A percentile compares a stretch with the other conserved stretches of the same genome.
phyloP scores from a whole-genome alignment of 2,329 filamentous ascomycete species.

The Didymella arachidicola region DNA sequence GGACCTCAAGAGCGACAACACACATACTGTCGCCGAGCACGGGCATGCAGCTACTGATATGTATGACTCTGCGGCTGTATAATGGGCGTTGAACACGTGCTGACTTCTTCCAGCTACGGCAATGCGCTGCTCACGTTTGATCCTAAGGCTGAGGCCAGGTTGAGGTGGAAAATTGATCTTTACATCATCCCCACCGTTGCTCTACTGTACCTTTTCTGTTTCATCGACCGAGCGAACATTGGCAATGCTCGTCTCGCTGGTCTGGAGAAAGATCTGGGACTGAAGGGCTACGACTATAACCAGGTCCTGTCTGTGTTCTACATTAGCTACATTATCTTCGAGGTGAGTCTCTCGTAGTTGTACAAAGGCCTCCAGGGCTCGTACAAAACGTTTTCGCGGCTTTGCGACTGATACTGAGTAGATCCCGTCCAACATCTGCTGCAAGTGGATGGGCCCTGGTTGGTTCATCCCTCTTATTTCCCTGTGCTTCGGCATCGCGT shows the following conservation, averaged over 20 bases:
- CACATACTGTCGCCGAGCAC: slow-evolving; percentile 37
- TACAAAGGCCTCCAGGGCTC: slow-evolving; percentile 55
- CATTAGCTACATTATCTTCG: slow-evolving; percentile 69
- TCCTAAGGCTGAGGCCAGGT: slow-evolving; percentile 62
- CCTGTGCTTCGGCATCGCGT: slow-evolving; percentile 69
- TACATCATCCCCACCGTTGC: slow-evolving; percentile 71
- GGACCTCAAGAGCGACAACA: slow-evolving; percentile 36
- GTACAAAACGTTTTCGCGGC: not conserved
- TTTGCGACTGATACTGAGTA: slow-evolving; percentile 58
- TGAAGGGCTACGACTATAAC: slow-evolving; percentile 74
- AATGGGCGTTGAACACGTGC: not conserved
- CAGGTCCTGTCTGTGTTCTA: slow-evolving; percentile 72
- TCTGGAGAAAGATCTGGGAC: slow-evolving; percentile 66
- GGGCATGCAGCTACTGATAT: slow-evolving; percentile 45
- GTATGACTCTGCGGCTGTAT: slow-evolving; percentile 24
- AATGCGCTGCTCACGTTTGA: slow-evolving; percentile 57
- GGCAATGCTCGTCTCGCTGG: slow-evolving; percentile 75
- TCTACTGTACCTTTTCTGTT: slow-evolving; percentile 74
- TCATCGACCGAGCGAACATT: slow-evolving; percentile 78
- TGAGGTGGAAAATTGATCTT: slow-evolving; percentile 71
- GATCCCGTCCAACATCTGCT: slow-evolving; percentile 72
- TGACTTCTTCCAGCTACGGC: slow-evolving; percentile 40
- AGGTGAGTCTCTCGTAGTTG: slow-evolving; percentile 61
- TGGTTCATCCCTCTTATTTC: slow-evolving; percentile 73
- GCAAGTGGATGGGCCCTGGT: slow-evolving; percentile 75